These are phyloP conservation scores for Epichloe aotearoae DNA, from an alignment of 2,329 filamentous ascomycete species.

Conservation along the genomic window DNA sequence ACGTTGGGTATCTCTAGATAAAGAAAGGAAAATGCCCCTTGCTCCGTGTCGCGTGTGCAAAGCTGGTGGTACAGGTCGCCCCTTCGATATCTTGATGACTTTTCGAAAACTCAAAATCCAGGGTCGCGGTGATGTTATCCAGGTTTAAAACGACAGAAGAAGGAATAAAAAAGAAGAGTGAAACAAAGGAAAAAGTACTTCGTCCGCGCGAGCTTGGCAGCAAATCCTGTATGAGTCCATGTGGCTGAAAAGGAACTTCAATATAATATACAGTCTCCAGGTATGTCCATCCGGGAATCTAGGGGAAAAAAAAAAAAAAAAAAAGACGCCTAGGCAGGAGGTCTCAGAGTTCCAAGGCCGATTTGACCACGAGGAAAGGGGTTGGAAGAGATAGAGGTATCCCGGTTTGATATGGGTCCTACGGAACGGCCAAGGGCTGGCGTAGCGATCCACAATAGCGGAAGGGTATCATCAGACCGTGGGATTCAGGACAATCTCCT, in stretches of 20 bases:
- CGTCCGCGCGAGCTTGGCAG: background rate
- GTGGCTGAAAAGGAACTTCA: constrained; percentile 2
- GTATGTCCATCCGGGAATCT: constrained; percentile 4
- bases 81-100: constrained; percentile 7
- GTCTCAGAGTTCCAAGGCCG: background rate
- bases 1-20: constrained; percentile 25
- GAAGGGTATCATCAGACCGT: constrained; percentile 29
- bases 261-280: constrained; percentile 5
- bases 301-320: background rate
- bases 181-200: background rate
- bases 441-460: background rate
- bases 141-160: background rate
- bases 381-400: background rate
- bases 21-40: constrained; percentile 18
- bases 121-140: constrained; percentile 5
- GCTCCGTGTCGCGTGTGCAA: constrained; percentile 13
- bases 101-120: constrained; percentile 11
- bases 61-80: constrained; percentile 22
- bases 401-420: background rate
- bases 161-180: background rate
- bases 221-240: constrained; percentile 8
- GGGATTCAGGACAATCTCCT: constrained; percentile 63
- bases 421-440: background rate
- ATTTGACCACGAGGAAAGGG: background rate
- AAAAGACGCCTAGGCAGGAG: background rate